Conservation (phyloP, 1,284 basidiomycete genomes). For the Mycena sp. region DNA sequence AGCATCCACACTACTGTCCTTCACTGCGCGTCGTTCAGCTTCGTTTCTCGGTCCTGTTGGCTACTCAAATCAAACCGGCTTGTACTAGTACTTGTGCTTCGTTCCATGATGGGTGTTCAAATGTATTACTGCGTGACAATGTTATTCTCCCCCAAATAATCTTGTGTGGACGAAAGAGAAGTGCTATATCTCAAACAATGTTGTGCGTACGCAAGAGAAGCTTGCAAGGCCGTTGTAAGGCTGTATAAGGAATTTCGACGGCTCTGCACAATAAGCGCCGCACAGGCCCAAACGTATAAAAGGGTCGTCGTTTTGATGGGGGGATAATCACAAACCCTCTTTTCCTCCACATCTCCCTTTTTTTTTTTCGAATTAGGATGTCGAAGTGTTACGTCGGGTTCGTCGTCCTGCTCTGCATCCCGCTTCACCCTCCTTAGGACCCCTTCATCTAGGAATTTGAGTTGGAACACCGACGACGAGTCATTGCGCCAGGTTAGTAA, state of each 20-base stretch:
- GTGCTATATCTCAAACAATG: not conserved
- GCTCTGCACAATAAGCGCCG: no score
- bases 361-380: constrained; percentile 27
- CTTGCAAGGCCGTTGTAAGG: no score
- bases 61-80: constrained; percentile 32
- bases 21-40: constrained; percentile 28
- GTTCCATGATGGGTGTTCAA: constrained; percentile 31
- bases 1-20: constrained; percentile 33
- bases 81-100: constrained; percentile 34
- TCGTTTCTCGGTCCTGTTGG: constrained; percentile 33
- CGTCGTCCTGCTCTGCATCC: constrained; percentile 65
- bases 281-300: constrained; percentile 3
- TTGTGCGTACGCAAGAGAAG: not conserved
- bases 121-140: constrained; percentile 33
- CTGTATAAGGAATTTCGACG: no score
- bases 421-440: constrained; percentile 55
- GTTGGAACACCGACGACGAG: constrained; percentile 95
- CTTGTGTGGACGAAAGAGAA: not conserved
- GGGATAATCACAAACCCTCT: constrained; percentile 23
- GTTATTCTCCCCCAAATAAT: not conserved
- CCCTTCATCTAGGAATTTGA: constrained; percentile 72
- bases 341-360: constrained; percentile 30
- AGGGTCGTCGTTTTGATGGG: not conserved
- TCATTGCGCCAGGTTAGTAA: constrained; percentile 84
- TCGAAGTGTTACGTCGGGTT: constrained; percentile 89